Evolutionary conservation across 179 eudicot species (phyloP).

Genomic region (Heliamphora pulchella): DNA sequence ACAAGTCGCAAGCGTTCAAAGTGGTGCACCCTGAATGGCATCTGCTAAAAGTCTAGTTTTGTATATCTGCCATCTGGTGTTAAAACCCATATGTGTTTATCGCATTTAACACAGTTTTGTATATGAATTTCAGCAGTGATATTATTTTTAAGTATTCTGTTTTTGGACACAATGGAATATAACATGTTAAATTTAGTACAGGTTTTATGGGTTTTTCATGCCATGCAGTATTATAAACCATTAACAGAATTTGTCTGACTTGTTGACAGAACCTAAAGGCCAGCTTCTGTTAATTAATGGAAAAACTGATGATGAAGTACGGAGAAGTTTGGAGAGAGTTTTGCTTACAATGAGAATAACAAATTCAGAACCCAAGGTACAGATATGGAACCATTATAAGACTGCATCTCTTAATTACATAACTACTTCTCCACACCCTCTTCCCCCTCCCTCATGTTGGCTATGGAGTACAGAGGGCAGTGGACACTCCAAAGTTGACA

Average conservation of each 20-base stretch:
- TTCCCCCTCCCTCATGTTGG: neutral
- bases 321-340: slow-evolving; percentile 85
- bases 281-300: slow-evolving; percentile 89
- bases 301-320: slow-evolving; percentile 84
- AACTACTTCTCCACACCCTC: neutral
- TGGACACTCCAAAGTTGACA: neutral
- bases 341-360: slow-evolving; percentile 89
- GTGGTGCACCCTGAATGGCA: neutral
- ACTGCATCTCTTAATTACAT: neutral
- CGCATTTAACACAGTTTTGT: neutral
- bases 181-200: neutral
- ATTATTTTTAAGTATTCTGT: neutral
- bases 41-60: neutral
- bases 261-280: slow-evolving; percentile 90
- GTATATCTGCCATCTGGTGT: slow-evolving; percentile 1
- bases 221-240: neutral
- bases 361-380: slow-evolving; percentile 88
- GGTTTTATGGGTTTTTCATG: neutral
- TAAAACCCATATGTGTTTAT: neutral
- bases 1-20: neutral
- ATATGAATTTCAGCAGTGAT: neutral
- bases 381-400: slow-evolving; percentile 6
- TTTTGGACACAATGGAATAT: neutral
- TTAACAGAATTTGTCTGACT: slow-evolving; percentile 9
- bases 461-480: neutral